A percentile compares a stretch with the other conserved stretches of the same genome.
Evolutionary conservation across 441 rosid species (phyloP).

Genomic region (Gossypium davidsonii): DNA sequence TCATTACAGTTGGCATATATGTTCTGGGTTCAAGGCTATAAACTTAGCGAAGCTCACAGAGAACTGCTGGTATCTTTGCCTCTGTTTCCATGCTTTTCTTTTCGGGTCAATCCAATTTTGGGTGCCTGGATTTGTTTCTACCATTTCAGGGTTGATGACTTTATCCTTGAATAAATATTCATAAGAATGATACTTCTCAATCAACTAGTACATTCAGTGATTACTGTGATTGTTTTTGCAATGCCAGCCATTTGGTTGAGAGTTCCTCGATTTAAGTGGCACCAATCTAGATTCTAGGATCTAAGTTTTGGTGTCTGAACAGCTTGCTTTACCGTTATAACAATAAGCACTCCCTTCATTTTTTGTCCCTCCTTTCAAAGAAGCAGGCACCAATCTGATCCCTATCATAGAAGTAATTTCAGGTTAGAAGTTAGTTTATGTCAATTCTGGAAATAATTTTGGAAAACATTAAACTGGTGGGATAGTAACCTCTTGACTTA

Average conservation of each 20-base stretch:
- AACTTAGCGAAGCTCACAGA: constrained; percentile 61
- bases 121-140: constrained; percentile 2
- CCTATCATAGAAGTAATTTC: not conserved
- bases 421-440: not conserved
- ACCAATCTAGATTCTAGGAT: not conserved
- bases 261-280: not conserved
- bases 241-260: not conserved
- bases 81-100: not conserved
- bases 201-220: not conserved
- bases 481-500: not conserved
- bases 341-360: not conserved
- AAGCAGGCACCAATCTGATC: not conserved
- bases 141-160: not conserved
- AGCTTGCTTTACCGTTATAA: not conserved
- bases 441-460: not conserved
- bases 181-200: not conserved
- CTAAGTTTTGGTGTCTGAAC: not conserved
- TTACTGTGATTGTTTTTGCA: not conserved
- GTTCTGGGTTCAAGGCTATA: constrained; percentile 92
- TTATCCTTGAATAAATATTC: not conserved
- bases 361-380: not conserved
- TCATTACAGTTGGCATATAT: constrained; percentile 75
- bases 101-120: not conserved
- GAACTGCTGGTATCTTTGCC: constrained; percentile 56
- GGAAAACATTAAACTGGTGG: not conserved